Evolutionary conservation across 2,329 filamentous ascomycete species (phyloP), one percentile per base, ranked within the genome.

Genomic region (Aspergillus sergii): DNA sequence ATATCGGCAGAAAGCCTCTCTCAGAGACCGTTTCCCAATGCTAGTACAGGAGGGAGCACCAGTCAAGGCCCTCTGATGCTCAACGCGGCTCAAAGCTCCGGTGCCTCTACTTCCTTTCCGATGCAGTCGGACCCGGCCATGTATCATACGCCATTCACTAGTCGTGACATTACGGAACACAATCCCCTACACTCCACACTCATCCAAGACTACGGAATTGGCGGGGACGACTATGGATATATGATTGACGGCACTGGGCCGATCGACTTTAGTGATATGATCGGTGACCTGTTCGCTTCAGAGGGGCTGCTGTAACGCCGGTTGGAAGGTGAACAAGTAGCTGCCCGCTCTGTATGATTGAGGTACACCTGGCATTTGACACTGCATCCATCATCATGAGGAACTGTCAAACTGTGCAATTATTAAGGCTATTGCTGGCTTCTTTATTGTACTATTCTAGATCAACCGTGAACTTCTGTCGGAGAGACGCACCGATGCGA

Each of bases 211-310:
- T 36, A 23, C 12, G n/a, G 51, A 2, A 26, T 55, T 11, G 16
- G 36, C 9, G 32, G 10, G 3, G n/a, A 36, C 3, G 26, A 54
- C 30, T 54, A 54, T 39, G 51, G 32, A 11, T 41, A 39, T 39
- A 23, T 39, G 51, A 26, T 41, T 16, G 51, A 55, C 21, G 51
- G 28, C 9, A 55, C 51, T 10, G 51, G 51, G 32, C 51, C 51
- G 32, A 55, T 55, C 21, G 51, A 55, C 51, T 55, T 55, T 28
- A 55, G 51, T 39, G 51, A 55, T 19, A 55, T 55, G 51, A 55
- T 55, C 36, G 51, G 34, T 8, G 32, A 55, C 11, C 14, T 55
- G 32, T 55, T 55, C 51, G 23, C 51, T 19, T 55, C 51, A 23
- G 51, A 39, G 21, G 51, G 51, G 2, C 2, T 55, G n/a, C 32